Conservation (phyloP, 2,329 filamentous ascomycete genomes). For the Fusarium denticulatum region DNA sequence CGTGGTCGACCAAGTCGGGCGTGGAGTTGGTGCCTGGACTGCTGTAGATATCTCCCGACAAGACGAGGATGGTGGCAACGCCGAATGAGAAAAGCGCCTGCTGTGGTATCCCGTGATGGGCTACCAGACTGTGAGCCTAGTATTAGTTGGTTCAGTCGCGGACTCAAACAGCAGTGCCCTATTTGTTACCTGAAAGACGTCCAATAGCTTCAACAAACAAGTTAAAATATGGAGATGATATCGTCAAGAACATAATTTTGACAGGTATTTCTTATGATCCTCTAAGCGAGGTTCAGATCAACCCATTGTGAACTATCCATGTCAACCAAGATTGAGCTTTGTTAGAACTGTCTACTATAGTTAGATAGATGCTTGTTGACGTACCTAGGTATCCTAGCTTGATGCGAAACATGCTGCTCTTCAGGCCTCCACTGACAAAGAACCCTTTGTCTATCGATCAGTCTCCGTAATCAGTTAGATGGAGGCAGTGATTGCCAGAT, state of each 20-base stretch:
- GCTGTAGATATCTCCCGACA: conserved; percentile 34
- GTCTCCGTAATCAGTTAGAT: background rate
- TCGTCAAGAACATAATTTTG: background rate
- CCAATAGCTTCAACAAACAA: background rate
- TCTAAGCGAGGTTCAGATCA: background rate
- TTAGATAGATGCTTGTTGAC: background rate
- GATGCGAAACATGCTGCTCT: background rate
- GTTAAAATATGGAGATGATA: background rate
- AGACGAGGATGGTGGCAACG: conserved; percentile 35
- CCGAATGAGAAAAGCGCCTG: background rate
- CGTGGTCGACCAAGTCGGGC: conserved; percentile 18
- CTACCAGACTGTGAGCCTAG: background rate
- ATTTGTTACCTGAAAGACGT: conserved; percentile 3
- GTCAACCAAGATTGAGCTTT: background rate
- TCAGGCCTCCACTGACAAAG: background rate
- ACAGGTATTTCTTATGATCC: background rate
- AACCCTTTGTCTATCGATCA: background rate
- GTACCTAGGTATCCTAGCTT: background rate
- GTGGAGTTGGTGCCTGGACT: conserved; percentile 39
- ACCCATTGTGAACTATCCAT: background rate
- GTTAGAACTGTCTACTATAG: background rate
- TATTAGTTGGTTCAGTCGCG: conserved; percentile 26
- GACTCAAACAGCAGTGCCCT: conserved; percentile 39
- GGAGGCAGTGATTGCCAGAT: background rate
- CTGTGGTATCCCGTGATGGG: background rate